Percentiles rank a stretch among this genome's conserved stretches.
Conservation (phyloP, 495 filamentous ascomycete genomes). For the Cercophora samala region DNA sequence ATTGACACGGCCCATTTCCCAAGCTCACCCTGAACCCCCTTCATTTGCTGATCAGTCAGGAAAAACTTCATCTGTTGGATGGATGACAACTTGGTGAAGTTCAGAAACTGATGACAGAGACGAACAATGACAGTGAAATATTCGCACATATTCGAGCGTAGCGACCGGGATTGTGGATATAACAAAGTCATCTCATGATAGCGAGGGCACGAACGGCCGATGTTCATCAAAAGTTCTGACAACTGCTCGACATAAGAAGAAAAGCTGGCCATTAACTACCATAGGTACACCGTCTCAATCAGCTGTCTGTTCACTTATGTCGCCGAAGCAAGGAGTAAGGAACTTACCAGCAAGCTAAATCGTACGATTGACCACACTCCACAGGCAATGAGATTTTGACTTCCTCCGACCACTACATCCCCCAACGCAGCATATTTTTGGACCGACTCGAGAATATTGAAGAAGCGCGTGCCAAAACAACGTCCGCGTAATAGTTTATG, state of each 20-base stretch:
- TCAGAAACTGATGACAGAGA: slow-evolving; percentile 40
- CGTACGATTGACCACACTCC: slow-evolving; percentile 45
- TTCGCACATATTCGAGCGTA: slow-evolving; percentile 41
- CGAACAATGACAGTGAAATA: slow-evolving; percentile 45
- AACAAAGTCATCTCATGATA: slow-evolving; percentile 42
- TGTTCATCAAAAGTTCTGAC: slow-evolving; percentile 41
- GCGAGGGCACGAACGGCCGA: slow-evolving; percentile 42
- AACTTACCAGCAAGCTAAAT: slow-evolving; percentile 39
- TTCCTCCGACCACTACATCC: slow-evolving; percentile 43
- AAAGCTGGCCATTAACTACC: slow-evolving; percentile 30
- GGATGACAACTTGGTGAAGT: slow-evolving; percentile 36
- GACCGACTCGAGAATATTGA: slow-evolving; percentile 41
- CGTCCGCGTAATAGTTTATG: slow-evolving; percentile 26
- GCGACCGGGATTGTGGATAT: slow-evolving; percentile 38
- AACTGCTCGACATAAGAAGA: slow-evolving; percentile 41
- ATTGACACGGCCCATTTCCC: slow-evolving; percentile 39
- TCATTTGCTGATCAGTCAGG: slow-evolving; percentile 32
- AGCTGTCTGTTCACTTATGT: no score
- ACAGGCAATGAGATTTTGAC: slow-evolving; percentile 47
- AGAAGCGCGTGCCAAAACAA: slow-evolving; percentile 43
- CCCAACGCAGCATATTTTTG: slow-evolving; percentile 45
- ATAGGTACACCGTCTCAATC: no score
- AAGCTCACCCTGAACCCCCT: slow-evolving; percentile 36
- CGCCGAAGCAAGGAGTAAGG: no score
- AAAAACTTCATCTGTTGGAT: slow-evolving; percentile 34